Base-by-base conservation (phyloP, 768 basidiomycete genomes). In the Russula ochroleuca region DNA sequence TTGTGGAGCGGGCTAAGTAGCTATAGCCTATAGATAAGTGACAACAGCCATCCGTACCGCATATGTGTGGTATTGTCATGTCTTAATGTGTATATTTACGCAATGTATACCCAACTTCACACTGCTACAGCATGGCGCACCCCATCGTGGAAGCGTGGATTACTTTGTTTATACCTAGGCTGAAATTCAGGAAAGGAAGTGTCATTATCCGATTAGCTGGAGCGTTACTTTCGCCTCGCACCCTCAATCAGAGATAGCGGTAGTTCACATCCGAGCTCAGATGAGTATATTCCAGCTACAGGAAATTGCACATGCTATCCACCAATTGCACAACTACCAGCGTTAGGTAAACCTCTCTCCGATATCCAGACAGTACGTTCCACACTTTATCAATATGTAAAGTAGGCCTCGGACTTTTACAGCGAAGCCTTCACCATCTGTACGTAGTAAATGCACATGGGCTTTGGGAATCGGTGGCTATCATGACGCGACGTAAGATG, bases 61-160 rank as follows among this genome's bases (percentile, higher is more conserved):
- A 57, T 43, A 25, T 31, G 43, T 54, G 23, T 23, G 41, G 31
- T 41, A 28, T 33, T 50, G 37, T 50, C 56, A n/a, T 50, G 11
- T 47, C 49, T n/a, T 47, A 35, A 14, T 59, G 57, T 59, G 57
- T 54, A 54, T 48, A 35, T 31, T 62, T 48, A 47, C 45, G 35
- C n/a, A 45, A 60, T 25, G 19, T 33, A 35, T 59, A n/a, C 38
- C 31, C 13, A 50, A 9, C 28, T 3, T 3, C n/a, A 62, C 48
- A 45, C 35, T 35, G 58, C 15, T 21, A 28, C 57, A 37, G 35
- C 28, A 31, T 13, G 41, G 33, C 37, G n/a, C 38, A 40, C 45
- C 37, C 35, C 58, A 55, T 41, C 43, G 17, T 3, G n/a, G n/a
- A 38, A 28, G 38, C 19, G 38, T 19, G 19, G 10, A 13, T 45